phyloP scores from a whole-genome alignment of 208 protist genomes.

The Leishmania tarentolae region DNA sequence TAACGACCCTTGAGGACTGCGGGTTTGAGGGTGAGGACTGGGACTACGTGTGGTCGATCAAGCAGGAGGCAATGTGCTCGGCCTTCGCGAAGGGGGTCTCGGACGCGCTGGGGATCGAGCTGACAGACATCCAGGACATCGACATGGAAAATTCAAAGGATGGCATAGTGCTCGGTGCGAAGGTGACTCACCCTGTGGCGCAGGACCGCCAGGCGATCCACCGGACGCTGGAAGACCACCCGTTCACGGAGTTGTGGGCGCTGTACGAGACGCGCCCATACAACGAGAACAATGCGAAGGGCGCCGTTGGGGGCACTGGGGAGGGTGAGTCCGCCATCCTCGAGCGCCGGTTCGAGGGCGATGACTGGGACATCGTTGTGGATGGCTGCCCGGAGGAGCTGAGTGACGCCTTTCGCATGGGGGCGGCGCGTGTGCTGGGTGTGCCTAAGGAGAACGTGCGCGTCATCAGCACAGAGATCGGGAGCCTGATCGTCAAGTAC shows the following conservation, averaged over 20 bases:
- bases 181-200: conserved; percentile 33
- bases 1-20: conserved; percentile 4
- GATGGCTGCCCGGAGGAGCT: conserved; percentile 41
- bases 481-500: conserved; percentile 56
- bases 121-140: conserved; percentile 8
- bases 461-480: conserved; percentile 43
- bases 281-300: too few relatives aligned
- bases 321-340: conserved; percentile 45
- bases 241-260: conserved; percentile 46
- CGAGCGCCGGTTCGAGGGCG: conserved; percentile 63
- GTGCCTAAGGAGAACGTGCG: conserved; percentile 37
- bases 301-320: conserved; percentile 4
- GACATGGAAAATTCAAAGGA: background rate
- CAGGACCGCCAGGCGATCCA: conserved; percentile 39
- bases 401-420: conserved; percentile 48
- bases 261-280: too few relatives aligned
- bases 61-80: conserved; percentile 33
- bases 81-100: conserved; percentile 41
- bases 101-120: conserved; percentile 13
- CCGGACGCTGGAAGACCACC: conserved; percentile 33
- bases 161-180: background rate
- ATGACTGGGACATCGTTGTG: conserved; percentile 68
- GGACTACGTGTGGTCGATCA: conserved; percentile 35
- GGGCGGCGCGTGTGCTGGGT: conserved; percentile 39
- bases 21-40: conserved; percentile 48